Conservation (phyloP, 495 filamentous ascomycete species). For the Tuber magnatum region DNA sequence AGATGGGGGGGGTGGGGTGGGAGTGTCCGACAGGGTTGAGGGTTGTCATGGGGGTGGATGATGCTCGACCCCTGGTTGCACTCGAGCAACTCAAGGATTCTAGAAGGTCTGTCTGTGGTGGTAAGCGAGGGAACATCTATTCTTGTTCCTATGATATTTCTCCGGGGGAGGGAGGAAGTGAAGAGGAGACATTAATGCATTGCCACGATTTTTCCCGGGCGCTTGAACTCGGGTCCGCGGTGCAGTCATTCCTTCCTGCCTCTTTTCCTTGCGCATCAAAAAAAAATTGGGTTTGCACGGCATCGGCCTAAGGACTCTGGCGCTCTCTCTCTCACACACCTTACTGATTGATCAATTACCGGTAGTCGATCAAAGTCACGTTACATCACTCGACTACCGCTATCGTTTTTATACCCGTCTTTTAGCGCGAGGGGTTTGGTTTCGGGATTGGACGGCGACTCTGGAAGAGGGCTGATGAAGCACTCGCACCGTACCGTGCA, state of each 20-base stretch:
- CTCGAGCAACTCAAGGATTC: not conserved
- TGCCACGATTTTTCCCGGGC: not conserved
- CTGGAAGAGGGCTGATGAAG: not conserved
- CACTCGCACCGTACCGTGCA: not conserved
- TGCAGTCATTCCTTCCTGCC: not conserved
- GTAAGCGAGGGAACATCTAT: not conserved
- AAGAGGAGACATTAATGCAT: not conserved
- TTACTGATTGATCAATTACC: not conserved
- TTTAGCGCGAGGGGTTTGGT: not conserved
- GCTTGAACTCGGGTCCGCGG: not conserved
- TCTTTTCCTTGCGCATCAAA: not conserved
- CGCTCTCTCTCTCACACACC: not conserved
- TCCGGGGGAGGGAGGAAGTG: no score
- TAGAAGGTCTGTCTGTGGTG: not conserved
- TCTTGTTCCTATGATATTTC: not conserved
- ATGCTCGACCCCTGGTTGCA: not conserved
- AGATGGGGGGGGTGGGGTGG: no score
- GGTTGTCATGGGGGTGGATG: not conserved
- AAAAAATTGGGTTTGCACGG: not conserved
- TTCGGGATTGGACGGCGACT: not conserved
- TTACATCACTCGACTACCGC: not conserved
- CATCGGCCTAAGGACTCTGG: not conserved
- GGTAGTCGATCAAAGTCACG: not conserved
- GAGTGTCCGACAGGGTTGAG: no score
- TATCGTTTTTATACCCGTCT: no score